These are phyloP conservation scores for Fusarium burgessii DNA, from an alignment of 2,329 filamentous ascomycete genomes.

Conservation along the genomic window DNA sequence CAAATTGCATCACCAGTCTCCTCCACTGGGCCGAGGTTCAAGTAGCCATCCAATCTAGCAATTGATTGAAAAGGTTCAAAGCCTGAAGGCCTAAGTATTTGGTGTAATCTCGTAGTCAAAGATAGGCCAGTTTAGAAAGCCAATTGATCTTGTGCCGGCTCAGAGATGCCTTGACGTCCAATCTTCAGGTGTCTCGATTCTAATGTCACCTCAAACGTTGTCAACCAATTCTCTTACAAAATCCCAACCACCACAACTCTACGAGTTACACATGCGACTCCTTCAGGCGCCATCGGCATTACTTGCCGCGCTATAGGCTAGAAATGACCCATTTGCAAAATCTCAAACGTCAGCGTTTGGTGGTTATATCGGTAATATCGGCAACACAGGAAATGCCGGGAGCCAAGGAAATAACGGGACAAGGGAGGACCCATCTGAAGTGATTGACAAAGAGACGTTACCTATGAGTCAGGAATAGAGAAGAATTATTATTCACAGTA, in stretches of 20 bases:
- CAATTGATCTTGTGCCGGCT: not conserved
- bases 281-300: not conserved
- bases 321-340: not conserved
- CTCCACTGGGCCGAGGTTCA: not conserved
- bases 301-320: not conserved
- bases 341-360: accelerated
- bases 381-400: conserved; percentile 11
- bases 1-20: not conserved
- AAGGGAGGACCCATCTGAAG: not conserved
- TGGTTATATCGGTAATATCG: conserved; percentile 13
- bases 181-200: not conserved
- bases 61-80: too few species aligned
- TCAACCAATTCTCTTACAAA: too few species aligned
- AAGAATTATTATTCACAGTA: not conserved
- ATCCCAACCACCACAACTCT: not conserved
- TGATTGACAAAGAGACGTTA: not conserved
- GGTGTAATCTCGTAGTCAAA: too few species aligned
- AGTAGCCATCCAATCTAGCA: accelerated
- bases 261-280: not conserved
- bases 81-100: too few species aligned
- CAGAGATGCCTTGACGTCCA: not conserved
- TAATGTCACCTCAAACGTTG: not conserved
- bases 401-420: not conserved
- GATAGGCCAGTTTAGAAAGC: too few species aligned
- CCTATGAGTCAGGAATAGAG: not conserved